Conservation (phyloP, 805 yeast species). For the Wickerhamomyces ciferrii region DNA sequence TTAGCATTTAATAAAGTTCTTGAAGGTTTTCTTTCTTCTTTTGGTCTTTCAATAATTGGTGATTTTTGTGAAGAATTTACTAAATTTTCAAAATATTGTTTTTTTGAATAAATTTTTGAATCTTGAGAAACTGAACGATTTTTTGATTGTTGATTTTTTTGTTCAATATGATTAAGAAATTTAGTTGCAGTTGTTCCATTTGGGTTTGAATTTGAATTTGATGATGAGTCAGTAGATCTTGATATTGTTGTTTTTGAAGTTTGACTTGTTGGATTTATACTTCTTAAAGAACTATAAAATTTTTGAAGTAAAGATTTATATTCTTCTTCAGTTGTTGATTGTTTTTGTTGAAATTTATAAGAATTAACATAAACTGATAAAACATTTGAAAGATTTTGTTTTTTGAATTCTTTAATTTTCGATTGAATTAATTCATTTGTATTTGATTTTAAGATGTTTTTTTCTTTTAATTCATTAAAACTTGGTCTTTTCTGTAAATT, state of each 20-base stretch:
- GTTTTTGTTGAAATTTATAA: slow-evolving; percentile 10
- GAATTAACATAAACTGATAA: slow-evolving; percentile 9
- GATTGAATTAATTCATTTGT: slow-evolving; percentile 3
- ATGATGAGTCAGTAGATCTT: too few species aligned
- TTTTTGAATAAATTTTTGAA: slow-evolving; percentile 9
- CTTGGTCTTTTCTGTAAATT: slow-evolving; percentile 15
- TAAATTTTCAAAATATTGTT: slow-evolving; percentile 13
- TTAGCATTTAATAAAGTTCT: slow-evolving; percentile 16
- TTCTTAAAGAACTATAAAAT: neutral
- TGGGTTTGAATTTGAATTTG: too few species aligned
- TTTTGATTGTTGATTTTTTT: neutral
- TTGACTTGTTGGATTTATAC: neutral
- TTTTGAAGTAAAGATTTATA: neutral
- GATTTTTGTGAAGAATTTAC: neutral
- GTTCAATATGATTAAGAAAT: neutral
- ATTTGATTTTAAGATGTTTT: slow-evolving; percentile 11
- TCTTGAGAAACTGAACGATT: neutral
- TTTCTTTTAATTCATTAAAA: slow-evolving; percentile 11
- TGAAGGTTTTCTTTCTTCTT: slow-evolving; percentile 9
- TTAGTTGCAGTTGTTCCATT: neutral
- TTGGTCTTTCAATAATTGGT: neutral
- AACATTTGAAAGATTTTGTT: slow-evolving; percentile 12
- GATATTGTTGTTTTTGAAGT: neutral
- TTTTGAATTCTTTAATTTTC: slow-evolving; percentile 9
- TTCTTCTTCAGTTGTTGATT: neutral